These are phyloP conservation scores for Kuraishia molischiana DNA, from an alignment of 805 yeast species.

Conservation along the genomic window DNA sequence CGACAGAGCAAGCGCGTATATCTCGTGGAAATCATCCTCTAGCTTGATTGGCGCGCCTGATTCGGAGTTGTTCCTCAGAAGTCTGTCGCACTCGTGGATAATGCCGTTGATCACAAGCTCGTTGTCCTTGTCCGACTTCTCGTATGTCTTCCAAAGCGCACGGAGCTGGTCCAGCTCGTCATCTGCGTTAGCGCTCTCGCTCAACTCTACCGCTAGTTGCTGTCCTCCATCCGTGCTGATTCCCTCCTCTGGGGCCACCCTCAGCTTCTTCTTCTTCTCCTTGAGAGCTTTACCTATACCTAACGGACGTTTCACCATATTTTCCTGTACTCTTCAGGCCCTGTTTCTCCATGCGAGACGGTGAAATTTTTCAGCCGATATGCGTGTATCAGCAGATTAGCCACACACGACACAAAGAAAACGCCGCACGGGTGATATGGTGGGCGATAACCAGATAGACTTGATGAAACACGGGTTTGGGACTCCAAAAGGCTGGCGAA, in stretches of 20 bases:
- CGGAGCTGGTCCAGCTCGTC: slow-evolving; percentile 71
- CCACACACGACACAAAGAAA: too few relatives aligned
- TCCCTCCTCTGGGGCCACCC: slow-evolving; percentile 6
- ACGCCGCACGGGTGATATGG: too few relatives aligned
- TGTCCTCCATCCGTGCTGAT: slow-evolving; percentile 12
- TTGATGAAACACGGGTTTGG: too few relatives aligned
- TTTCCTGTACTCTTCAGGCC: slow-evolving; percentile 13
- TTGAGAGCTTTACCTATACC: slow-evolving; percentile 41
- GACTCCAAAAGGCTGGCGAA: too few relatives aligned
- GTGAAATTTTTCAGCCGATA: too few relatives aligned
- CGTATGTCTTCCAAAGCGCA: slow-evolving; percentile 64
- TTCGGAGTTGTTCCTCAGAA: slow-evolving; percentile 39
- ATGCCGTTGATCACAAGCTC: slow-evolving; percentile 70
- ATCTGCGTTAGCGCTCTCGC: slow-evolving; percentile 60
- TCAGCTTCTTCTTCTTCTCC: slow-evolving; percentile 2
- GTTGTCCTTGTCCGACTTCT: slow-evolving; percentile 44
- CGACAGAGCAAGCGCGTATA: slow-evolving; percentile 64
- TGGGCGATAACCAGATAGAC: too few relatives aligned
- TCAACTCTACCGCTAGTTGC: slow-evolving; percentile 58
- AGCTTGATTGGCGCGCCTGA: slow-evolving; percentile 16
- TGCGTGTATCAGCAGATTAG: too few relatives aligned
- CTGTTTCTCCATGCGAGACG: too few relatives aligned
- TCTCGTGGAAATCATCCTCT: slow-evolving; percentile 52
- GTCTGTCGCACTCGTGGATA: slow-evolving; percentile 85
- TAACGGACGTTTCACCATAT: slow-evolving; percentile 43